phyloP scores from a whole-genome alignment of 2,329 filamentous ascomycete species.

The Polytolypa hystricis region DNA sequence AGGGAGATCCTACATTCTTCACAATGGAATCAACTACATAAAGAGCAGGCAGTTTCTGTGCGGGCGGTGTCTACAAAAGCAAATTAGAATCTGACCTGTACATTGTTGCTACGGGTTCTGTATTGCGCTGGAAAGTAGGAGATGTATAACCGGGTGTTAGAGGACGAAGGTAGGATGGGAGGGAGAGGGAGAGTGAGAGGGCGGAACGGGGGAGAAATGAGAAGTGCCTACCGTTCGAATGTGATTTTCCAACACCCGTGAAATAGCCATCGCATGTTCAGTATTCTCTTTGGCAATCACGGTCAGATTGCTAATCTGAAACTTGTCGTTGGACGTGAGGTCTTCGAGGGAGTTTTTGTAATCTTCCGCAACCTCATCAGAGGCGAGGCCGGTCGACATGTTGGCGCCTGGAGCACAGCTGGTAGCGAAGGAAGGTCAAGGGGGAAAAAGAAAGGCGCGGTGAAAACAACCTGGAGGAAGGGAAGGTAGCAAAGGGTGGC shows the following conservation, averaged over 20 bases:
- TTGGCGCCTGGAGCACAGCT: slow-evolving; percentile 23
- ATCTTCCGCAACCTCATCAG: slow-evolving; percentile 86
- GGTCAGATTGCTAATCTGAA: slow-evolving; percentile 94
- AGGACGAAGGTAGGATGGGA: slow-evolving; percentile 14
- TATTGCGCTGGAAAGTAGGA: background rate
- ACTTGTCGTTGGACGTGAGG: slow-evolving; percentile 77
- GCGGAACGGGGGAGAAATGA: slow-evolving; percentile 6
- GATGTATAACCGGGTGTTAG: background rate
- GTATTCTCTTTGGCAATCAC: slow-evolving; percentile 97
- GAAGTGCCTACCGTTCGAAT: slow-evolving; percentile 74
- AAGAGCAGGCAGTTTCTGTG: slow-evolving; percentile 85
- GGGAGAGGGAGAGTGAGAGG: background rate
- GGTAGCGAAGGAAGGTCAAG: background rate
- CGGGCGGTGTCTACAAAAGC: slow-evolving; percentile 61
- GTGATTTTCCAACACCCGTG: slow-evolving; percentile 79
- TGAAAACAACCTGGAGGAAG: slow-evolving; percentile 8
- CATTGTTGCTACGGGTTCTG: slow-evolving; percentile 4
- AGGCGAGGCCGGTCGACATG: slow-evolving; percentile 52
- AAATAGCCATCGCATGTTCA: slow-evolving; percentile 87
- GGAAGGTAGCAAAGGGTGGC: slow-evolving; percentile 1
- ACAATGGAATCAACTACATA: slow-evolving; percentile 97
- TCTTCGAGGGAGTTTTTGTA: slow-evolving; percentile 90
- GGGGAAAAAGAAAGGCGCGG: slow-evolving; percentile 7
- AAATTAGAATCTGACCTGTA: slow-evolving; percentile 21
- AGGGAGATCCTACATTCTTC: slow-evolving; percentile 96